Conservation (phyloP, 371 early-diverging fungal species). For the Mucor indicus region DNA sequence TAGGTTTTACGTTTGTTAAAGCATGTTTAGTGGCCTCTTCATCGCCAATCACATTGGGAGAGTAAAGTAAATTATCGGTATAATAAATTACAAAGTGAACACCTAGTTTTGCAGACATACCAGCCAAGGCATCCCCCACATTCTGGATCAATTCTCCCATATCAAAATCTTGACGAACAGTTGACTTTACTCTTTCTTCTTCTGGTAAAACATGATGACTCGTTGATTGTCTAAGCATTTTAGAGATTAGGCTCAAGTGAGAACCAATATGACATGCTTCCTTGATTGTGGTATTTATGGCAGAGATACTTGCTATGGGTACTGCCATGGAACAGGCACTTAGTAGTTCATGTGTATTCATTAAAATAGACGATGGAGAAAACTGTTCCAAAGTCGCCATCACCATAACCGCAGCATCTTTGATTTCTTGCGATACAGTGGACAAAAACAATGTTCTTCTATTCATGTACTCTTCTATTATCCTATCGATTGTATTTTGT, state of each 20-base stretch:
- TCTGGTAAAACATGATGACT: background rate
- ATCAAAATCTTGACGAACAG: constrained; percentile 45
- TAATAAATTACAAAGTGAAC: constrained; percentile 65
- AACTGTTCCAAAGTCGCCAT: constrained; percentile 54
- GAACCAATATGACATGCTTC: constrained; percentile 40
- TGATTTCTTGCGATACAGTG: constrained; percentile 49
- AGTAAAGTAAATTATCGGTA: constrained; percentile 51
- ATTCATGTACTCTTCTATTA: constrained; percentile 22
- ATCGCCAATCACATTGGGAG: constrained; percentile 56
- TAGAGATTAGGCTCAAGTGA: constrained; percentile 21
- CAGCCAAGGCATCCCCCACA: constrained; percentile 63
- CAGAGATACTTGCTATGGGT: constrained; percentile 48
- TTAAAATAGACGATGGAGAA: constrained; percentile 36
- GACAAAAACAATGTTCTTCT: constrained; percentile 21
- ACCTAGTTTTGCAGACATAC: constrained; percentile 52
- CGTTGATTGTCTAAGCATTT: constrained; percentile 11
- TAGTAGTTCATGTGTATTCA: constrained; percentile 42
- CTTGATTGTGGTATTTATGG: constrained; percentile 42
- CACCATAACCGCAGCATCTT: constrained; percentile 50
- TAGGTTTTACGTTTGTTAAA: constrained; percentile 50
- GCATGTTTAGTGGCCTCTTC: constrained; percentile 57
- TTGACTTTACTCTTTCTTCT: constrained; percentile 8
- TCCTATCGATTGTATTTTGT: constrained; percentile 18
- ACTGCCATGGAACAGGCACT: constrained; percentile 55
- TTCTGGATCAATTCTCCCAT: constrained; percentile 60